Conservation (phyloP, 768 basidiomycete species). For the Trichaptum fuscoviolaceum region DNA sequence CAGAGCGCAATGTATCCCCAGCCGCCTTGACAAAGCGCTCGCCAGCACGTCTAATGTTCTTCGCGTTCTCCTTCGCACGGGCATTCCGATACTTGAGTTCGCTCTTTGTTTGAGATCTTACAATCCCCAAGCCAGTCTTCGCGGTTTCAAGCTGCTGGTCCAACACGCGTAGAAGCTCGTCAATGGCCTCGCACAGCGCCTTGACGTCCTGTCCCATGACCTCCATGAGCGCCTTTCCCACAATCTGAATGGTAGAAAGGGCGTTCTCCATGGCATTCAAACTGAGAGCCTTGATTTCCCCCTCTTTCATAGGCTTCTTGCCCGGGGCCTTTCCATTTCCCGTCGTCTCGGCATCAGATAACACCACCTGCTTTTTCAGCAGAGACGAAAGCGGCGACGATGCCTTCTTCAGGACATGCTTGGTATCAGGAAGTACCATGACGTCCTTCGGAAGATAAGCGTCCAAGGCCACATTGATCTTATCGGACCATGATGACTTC, state of each 20-base stretch:
- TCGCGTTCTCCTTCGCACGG: conserved; percentile 3
- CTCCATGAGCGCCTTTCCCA: not conserved
- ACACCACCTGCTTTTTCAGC: not conserved
- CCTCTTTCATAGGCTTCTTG: not conserved
- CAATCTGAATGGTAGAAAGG: not conserved
- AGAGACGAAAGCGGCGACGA: not conserved
- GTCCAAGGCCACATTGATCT: not conserved
- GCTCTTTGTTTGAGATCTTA: not conserved
- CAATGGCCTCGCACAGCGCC: not conserved
- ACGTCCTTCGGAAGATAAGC: not conserved
- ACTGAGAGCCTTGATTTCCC: not conserved
- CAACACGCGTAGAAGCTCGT: not conserved
- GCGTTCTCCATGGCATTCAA: not conserved
- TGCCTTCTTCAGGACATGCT: not conserved
- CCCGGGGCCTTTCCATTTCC: not conserved
- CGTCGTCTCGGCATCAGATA: not conserved
- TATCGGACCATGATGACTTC: not conserved
- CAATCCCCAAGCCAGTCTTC: not conserved
- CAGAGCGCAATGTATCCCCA: not conserved
- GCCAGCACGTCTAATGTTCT: not conserved
- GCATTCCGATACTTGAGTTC: not conserved
- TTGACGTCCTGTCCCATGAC: not conserved
- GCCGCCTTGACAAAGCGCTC: conserved; percentile 3
- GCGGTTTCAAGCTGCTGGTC: not conserved
- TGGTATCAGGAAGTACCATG: not conserved